A percentile compares a stretch with the other conserved stretches of the same genome.
These are phyloP conservation scores for Mycena vulgaris DNA, from an alignment of 768 basidiomycete species.

Conservation along the genomic window DNA sequence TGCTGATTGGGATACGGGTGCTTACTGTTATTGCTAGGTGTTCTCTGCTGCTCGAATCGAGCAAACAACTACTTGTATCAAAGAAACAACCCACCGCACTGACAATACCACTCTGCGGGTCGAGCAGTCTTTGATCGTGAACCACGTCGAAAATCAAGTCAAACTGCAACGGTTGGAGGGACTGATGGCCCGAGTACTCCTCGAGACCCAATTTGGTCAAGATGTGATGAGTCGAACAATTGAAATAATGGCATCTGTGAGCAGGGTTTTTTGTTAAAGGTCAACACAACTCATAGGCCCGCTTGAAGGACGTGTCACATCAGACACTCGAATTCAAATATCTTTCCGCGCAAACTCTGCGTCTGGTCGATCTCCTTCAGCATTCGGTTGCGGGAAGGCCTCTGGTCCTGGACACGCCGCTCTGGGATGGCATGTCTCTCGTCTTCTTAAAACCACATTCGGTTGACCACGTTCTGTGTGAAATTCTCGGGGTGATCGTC, in stretches of 20 bases:
- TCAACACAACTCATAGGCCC: background rate
- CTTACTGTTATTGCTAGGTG: background rate
- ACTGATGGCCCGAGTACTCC: background rate
- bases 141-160: background rate
- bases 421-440: background rate
- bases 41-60: background rate
- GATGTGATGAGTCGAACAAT: background rate
- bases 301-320: background rate
- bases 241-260: constrained; percentile 23
- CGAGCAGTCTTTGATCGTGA: background rate
- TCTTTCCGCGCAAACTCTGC: background rate
- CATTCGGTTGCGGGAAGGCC: background rate
- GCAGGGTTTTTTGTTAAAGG: background rate
- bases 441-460: background rate
- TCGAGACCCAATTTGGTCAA: background rate
- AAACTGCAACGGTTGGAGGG: background rate
- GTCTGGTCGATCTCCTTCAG: background rate
- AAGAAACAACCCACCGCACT: no score
- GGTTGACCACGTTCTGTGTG: background rate
- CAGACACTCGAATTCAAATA: background rate
- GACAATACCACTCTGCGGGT: background rate
- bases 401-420: background rate
- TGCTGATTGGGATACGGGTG: no score
- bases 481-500: background rate
- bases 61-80: background rate